These are phyloP conservation scores for Mucor circinelloides DNA, from an alignment of 371 early-diverging fungal genomes.

Conservation along the genomic window DNA sequence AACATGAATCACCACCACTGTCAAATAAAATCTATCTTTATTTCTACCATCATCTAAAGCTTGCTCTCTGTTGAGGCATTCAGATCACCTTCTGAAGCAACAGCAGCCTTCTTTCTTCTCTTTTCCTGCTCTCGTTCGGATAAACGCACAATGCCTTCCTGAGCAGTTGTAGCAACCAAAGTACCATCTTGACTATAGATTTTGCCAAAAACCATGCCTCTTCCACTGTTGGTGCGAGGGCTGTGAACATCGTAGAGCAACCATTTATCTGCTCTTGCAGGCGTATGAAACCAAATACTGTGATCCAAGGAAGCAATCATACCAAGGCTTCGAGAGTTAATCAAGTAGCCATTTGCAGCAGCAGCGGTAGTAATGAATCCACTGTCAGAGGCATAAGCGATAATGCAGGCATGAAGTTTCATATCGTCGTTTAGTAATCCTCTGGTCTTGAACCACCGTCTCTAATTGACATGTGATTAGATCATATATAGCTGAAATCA, in stretches of 20 bases:
- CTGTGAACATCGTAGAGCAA: constrained; percentile 76
- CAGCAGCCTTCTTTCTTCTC: background rate
- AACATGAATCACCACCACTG: background rate
- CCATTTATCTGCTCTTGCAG: constrained; percentile 87
- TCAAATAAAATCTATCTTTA: background rate
- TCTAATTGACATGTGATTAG: constrained; percentile 24
- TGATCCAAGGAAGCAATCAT: constrained; percentile 88
- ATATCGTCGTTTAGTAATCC: constrained; percentile 67
- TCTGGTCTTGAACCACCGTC: constrained; percentile 71
- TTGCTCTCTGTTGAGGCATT: background rate
- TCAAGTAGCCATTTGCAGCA: constrained; percentile 14
- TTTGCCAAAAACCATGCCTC: constrained; percentile 79
- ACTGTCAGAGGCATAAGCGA: constrained; percentile 44
- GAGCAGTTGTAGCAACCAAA: constrained; percentile 74
- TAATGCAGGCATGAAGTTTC: constrained; percentile 67
- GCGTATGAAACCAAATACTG: constrained; percentile 89
- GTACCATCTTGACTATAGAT: constrained; percentile 80
- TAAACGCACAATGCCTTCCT: constrained; percentile 70
- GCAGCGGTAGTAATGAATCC: constrained; percentile 25
- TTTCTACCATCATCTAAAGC: background rate
- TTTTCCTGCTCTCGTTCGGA: constrained; percentile 16
- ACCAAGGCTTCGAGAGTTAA: constrained; percentile 55
- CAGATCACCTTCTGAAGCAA: background rate
- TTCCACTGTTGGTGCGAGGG: constrained; percentile 67
- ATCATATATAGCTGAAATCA: background rate